Conservation (phyloP, 768 basidiomycete genomes). For the Lyophyllum semitale region DNA sequence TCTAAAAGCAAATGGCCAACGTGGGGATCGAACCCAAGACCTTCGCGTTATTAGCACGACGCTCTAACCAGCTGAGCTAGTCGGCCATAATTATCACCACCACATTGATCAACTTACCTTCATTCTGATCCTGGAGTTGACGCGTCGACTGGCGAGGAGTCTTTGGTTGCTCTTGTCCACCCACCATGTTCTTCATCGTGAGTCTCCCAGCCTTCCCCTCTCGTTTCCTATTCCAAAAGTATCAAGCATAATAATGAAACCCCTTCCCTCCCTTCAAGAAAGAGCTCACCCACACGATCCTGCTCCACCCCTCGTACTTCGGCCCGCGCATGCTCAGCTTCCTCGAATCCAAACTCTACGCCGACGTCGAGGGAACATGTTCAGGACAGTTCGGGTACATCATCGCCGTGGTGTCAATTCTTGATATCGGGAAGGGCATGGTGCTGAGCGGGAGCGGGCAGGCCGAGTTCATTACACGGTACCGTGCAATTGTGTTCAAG, state of each 20-base stretch:
- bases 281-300: conserved; percentile 95
- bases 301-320: conserved; percentile 97
- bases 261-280: conserved; percentile 54
- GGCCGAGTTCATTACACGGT: conserved; percentile 93
- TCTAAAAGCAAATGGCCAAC: conserved; percentile 49
- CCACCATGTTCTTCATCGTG: conserved; percentile 72
- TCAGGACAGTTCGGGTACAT: conserved; percentile 94
- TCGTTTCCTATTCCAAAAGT: not conserved
- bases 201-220: conserved; percentile 29
- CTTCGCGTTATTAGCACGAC: conserved; percentile 88
- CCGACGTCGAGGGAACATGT: conserved; percentile 97
- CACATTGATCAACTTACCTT: too few species aligned
- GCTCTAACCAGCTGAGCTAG: conserved; percentile 96
- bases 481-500: conserved; percentile 97
- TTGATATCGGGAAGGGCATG: conserved; percentile 92
- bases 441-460: conserved; percentile 90
- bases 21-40: conserved; percentile 83
- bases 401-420: conserved; percentile 87
- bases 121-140: too few species aligned
- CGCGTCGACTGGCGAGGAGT: too few species aligned
- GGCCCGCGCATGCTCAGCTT: conserved; percentile 94
- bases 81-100: conserved; percentile 54
- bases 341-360: conserved; percentile 89
- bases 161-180: not conserved
- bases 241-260: not conserved